Base-by-base conservation (phyloP, 1,284 basidiomycete genomes). In the Ganoderma meredithae region DNA sequence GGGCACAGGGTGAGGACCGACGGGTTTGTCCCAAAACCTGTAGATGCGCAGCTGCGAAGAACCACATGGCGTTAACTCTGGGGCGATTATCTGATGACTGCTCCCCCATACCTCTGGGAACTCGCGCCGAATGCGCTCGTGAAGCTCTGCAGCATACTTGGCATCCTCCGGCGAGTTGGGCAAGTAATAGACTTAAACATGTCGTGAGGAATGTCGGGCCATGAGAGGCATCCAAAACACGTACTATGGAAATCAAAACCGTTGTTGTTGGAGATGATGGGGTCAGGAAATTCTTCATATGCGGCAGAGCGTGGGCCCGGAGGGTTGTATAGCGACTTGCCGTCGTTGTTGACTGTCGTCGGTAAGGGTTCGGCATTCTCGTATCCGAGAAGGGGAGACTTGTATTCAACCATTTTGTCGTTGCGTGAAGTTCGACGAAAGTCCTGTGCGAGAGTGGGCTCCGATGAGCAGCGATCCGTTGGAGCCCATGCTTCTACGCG, bases 221-320 rank as follows among this genome's bases (percentile, higher is more conserved):
- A 27, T n/a, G 27, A 3, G 25, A 25, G 39, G 22, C 7, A 27
- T 13, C 33, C 52, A 2, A 43, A 61, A 17, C 2, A 75, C 88
- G 76, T 68, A 88, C 90, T 84, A 74, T 91, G 90, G 72, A 91
- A 91, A 76, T 91, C 90, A 70, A 91, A 91, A 0, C 86, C 88
- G 69, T 88, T 87, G 66, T 86, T 87, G 43, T 82, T 79, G 0
- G 83, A 70, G 47, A 81, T 79, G 64, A 91, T 86, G 1, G 88
- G 88, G 9, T 81, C 68, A 0, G 86, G 87, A 70, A 90, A 90
- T 19, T 80, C 70, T 13, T 85, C 79, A 72, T 91, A 90, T 1
- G 84, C 82, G 3, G 81, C 31, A 0, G 88, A 89, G 66, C 77
- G 79, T 31, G 80, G 79, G 3, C 79, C 80, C 6, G 84, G 83